Evolutionary conservation across 306 rosid genomes (phyloP), one percentile per base, ranked within the genome.

Genomic region (Malus sylvestris): DNA sequence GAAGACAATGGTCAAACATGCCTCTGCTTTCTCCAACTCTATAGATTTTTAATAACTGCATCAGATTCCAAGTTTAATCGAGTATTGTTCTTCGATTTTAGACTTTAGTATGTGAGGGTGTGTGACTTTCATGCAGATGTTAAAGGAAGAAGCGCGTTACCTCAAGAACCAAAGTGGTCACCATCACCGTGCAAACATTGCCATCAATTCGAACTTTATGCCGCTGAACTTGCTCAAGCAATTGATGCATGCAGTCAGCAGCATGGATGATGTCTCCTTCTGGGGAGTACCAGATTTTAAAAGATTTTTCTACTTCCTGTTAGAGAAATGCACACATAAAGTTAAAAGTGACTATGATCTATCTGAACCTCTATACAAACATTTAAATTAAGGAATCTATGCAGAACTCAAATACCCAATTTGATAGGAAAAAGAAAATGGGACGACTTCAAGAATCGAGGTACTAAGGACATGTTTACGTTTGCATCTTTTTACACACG

Each of bases 131-230:
- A 23, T 61, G 49, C 71, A 63, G 57, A 69, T 18, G 25, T 25
- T 38, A 52, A 49, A 42, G 20, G 69, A 68, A 67, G 71, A 32
- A 71, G 55, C 57, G 68, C 60, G 30, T 52, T 85, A 92, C 97
- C 96, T 92, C 97, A 75, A 92, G 89, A 81, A 92, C 96, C 87
- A 90, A 83, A 66, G 93, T 88, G 79, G 96, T 90, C 49, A 92
- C 96, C 87, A 92, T 87, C 77, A 87, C 93, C 15, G 96, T 79
- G 71, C 93, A 90, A 79, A 90, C 84, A 80, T 79, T 86, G 45
- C 93, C 92, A 69, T 90, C 92, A 46, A 92, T 76, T 42, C 87
- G 90, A 69, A 92, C 97, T 85, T 80, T 84, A 81, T 86, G 91
- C 49, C 79, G 86, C 83, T 93, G 87, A 55, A 92, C 93, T 79